phyloP scores from a whole-genome alignment of 495 filamentous ascomycete genomes.

The Hyaloscypha hepaticicola region DNA sequence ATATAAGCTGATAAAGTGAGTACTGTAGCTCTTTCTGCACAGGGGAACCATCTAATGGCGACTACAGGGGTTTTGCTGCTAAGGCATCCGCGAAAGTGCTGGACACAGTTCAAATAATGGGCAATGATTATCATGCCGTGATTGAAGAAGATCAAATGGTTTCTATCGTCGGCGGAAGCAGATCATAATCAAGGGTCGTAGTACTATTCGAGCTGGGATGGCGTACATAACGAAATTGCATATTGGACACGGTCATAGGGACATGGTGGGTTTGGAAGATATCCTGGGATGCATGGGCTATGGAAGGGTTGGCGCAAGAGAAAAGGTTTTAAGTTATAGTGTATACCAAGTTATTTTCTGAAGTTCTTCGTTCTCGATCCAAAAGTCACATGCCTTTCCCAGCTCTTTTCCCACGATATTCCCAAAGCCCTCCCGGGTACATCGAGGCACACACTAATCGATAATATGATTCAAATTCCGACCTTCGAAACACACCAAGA shows the following conservation, averaged over 20 bases:
- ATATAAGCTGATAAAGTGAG: slow-evolving; percentile 57
- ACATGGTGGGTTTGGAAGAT: background rate
- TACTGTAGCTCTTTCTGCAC: background rate
- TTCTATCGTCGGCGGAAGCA: background rate
- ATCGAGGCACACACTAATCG: too few relatives aligned
- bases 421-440: too few relatives aligned
- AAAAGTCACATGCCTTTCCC: too few relatives aligned
- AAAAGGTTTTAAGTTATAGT: background rate
- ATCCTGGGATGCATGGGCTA: background rate
- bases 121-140: slow-evolving; percentile 59
- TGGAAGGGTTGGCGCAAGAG: background rate
- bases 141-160: slow-evolving; percentile 79
- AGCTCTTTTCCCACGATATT: too few relatives aligned
- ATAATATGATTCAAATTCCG: too few relatives aligned
- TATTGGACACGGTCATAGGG: background rate
- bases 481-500: too few relatives aligned
- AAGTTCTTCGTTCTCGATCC: too few relatives aligned
- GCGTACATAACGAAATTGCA: background rate
- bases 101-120: slow-evolving; percentile 64
- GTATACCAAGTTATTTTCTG: too few relatives aligned
- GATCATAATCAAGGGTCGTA: background rate
- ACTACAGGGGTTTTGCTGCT: slow-evolving; percentile 70
- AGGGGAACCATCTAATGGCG: slow-evolving; percentile 5
- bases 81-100: slow-evolving; percentile 67
- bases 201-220: background rate